Evolutionary conservation across 2,329 filamentous ascomycete species (phyloP).

Genomic region (Karstenula rhodostoma): DNA sequence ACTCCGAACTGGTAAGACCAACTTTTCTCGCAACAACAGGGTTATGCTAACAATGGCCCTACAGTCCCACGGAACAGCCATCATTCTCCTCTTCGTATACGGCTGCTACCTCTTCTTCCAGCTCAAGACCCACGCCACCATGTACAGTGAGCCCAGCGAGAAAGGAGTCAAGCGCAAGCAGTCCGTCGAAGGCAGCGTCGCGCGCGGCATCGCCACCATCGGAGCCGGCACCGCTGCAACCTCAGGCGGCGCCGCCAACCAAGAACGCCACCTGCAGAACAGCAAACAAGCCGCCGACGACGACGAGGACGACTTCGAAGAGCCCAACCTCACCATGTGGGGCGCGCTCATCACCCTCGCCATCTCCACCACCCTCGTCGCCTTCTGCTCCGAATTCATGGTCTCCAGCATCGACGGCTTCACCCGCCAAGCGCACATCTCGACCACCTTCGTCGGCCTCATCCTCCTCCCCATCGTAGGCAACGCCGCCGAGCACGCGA

Average conservation of each 20-base stretch:
- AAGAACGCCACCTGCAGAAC: constrained; percentile 55
- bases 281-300: constrained; percentile 44
- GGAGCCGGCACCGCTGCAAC: constrained; percentile 61
- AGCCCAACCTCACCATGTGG: constrained; percentile 76
- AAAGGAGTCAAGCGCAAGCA: constrained; percentile 72
- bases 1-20: constrained; percentile 37
- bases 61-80: constrained; percentile 72
- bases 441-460: constrained; percentile 68
- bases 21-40: background rate
- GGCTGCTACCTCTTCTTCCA: constrained; percentile 88
- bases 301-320: constrained; percentile 71
- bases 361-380: constrained; percentile 79
- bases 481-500: constrained; percentile 72
- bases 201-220: constrained; percentile 61
- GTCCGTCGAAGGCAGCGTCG: constrained; percentile 58
- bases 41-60: constrained; percentile 2
- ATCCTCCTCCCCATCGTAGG: constrained; percentile 72
- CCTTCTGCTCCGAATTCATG: constrained; percentile 76
- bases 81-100: constrained; percentile 87
- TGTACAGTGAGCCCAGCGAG: constrained; percentile 81
- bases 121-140: constrained; percentile 79
- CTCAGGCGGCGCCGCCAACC: constrained; percentile 59
- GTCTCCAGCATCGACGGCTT: constrained; percentile 66
- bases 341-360: constrained; percentile 77
- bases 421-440: constrained; percentile 58